A percentile compares a stretch with the other conserved stretches of the same genome.
These are phyloP conservation scores for Hebeloma cylindrosporum DNA, from an alignment of 768 basidiomycete genomes.

Conservation along the genomic window DNA sequence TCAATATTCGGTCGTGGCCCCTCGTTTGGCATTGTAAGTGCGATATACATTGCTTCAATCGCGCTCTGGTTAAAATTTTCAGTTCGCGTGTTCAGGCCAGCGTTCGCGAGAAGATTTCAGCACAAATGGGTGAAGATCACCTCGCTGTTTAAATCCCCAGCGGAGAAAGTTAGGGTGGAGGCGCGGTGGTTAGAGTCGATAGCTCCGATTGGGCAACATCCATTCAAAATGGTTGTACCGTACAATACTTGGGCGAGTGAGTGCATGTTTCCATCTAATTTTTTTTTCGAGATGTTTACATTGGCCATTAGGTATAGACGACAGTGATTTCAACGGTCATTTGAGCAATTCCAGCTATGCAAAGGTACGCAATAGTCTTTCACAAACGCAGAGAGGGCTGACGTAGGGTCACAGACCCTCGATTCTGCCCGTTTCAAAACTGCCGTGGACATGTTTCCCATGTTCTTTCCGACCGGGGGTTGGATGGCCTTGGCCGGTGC, in stretches of 20 bases:
- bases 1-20: slow-evolving; percentile 63
- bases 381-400: background rate
- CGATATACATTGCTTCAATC: no score
- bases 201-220: slow-evolving; percentile 55
- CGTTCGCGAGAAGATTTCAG: slow-evolving; percentile 34
- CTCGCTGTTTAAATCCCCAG: slow-evolving; percentile 37
- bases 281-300: background rate
- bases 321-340: slow-evolving; percentile 72
- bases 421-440: slow-evolving; percentile 51
- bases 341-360: slow-evolving; percentile 82
- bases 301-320: slow-evolving; percentile 54
- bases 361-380: slow-evolving; percentile 45
- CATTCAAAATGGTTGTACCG: slow-evolving; percentile 44
- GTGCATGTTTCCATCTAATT: slow-evolving; percentile 25
- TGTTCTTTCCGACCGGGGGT: slow-evolving; percentile 58
- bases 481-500: slow-evolving; percentile 58
- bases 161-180: slow-evolving; percentile 32
- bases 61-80: background rate
- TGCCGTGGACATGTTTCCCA: slow-evolving; percentile 51
- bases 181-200: slow-evolving; percentile 47
- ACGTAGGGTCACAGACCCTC: slow-evolving; percentile 30
- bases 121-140: slow-evolving; percentile 33
- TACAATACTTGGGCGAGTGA: slow-evolving; percentile 58
- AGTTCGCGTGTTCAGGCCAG: slow-evolving; percentile 56
- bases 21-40: slow-evolving; percentile 70